Percentiles rank a stretch among this genome's conserved stretches.
phyloP scores from a whole-genome alignment of 176 grass and related monocot genomes.

The Phyllostachys edulis region DNA sequence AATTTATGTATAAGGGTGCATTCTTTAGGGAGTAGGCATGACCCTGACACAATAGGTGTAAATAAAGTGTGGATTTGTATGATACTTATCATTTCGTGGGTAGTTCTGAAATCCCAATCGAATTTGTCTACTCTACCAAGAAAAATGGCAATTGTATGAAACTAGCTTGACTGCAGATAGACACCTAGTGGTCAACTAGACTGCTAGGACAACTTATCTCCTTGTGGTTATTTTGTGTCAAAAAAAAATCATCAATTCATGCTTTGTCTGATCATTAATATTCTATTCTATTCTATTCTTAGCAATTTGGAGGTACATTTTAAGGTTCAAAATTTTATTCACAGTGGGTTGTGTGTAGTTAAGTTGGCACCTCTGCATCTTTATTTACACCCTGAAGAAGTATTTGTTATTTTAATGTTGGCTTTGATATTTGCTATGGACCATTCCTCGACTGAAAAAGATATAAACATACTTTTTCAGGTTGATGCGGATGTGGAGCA shows the following conservation, averaged over 20 bases:
- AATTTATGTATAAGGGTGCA: not conserved
- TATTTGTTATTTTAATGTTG: not conserved
- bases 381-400: not conserved
- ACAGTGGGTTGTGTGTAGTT: not conserved
- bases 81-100: not conserved
- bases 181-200: not conserved
- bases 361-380: not conserved
- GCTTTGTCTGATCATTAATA: not conserved
- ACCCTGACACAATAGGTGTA: not conserved
- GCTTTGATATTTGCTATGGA: slow-evolving; percentile 23
- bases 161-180: not conserved
- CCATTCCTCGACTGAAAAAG: not conserved
- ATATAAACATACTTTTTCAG: slow-evolving; percentile 37
- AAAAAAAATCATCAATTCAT: not conserved
- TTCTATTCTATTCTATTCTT: not conserved
- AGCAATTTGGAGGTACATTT: not conserved
- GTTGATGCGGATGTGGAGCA: slow-evolving; percentile 76
- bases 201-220: not conserved
- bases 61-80: not conserved
- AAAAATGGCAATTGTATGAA: not conserved
- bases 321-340: not conserved
- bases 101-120: not conserved
- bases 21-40: not conserved
- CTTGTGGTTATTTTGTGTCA: not conserved
- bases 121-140: not conserved